These are phyloP conservation scores for Begonia loranthoides DNA, from an alignment of 306 rosid species.

Conservation along the genomic window DNA sequence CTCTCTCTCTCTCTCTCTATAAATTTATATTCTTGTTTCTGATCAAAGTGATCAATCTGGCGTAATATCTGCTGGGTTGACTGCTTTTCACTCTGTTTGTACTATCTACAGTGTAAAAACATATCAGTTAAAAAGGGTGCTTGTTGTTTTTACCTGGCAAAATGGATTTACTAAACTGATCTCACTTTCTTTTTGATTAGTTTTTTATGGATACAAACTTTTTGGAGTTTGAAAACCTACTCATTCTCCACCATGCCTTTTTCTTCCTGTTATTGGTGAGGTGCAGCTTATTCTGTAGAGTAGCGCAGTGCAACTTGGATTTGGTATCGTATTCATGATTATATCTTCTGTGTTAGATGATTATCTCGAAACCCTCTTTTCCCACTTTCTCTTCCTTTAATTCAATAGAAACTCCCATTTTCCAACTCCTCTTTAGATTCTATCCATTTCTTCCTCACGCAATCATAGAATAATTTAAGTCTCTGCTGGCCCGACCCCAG, in stretches of 20 bases:
- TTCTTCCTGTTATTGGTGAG: too few species aligned
- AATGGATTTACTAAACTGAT: too few species aligned
- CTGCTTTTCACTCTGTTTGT: not conserved
- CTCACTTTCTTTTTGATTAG: too few species aligned
- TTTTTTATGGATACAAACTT: too few species aligned
- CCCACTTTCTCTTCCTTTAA: conserved; percentile 8
- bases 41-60: too few species aligned
- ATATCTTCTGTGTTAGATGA: not conserved
- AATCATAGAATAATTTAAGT: not conserved
- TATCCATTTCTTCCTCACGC: conserved; percentile 12
- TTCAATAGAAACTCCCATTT: conserved; percentile 16
- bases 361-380: not conserved
- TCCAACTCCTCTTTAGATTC: conserved; percentile 13
- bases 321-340: conserved; percentile 3
- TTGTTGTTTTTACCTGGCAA: too few species aligned
- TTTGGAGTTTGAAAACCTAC: too few species aligned
- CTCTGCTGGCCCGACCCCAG: not conserved
- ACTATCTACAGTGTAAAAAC: too few species aligned
- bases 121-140: too few species aligned
- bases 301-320: not conserved
- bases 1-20: conserved; percentile 1
- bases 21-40: too few species aligned
- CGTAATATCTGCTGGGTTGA: not conserved
- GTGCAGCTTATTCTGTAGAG: too few species aligned
- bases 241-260: too few species aligned